These are phyloP conservation scores for Fusarium concolor DNA, from an alignment of 2,329 filamentous ascomycete species.

Conservation along the genomic window DNA sequence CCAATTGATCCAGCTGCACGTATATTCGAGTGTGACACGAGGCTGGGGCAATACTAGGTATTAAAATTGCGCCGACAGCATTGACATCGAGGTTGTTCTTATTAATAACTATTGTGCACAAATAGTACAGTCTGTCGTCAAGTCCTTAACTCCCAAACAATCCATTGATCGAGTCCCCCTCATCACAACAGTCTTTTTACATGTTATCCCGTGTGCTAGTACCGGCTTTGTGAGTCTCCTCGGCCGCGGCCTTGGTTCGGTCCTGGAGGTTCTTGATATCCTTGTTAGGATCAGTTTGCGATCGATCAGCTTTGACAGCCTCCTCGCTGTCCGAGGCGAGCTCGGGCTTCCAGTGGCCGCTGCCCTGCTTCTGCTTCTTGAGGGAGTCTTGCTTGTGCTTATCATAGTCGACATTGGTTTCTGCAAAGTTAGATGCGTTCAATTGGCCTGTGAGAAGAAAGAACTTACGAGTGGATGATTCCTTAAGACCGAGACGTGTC, in stretches of 20 bases:
- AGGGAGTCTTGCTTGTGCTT: slow-evolving; percentile 71
- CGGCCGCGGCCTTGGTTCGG: slow-evolving; percentile 65
- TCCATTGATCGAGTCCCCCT: not conserved
- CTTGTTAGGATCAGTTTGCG: slow-evolving; percentile 47
- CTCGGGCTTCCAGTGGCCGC: slow-evolving; percentile 80
- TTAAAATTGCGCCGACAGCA: not conserved
- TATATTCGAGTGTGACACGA: no score
- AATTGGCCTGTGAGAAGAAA: not conserved
- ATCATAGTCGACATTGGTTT: slow-evolving; percentile 59
- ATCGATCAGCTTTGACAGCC: slow-evolving; percentile 75
- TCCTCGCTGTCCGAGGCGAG: slow-evolving; percentile 85
- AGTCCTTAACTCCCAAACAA: slow-evolving; percentile 17
- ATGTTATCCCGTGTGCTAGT: slow-evolving; percentile 62
- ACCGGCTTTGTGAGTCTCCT: slow-evolving; percentile 59
- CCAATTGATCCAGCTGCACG: no score
- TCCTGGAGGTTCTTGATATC: slow-evolving; percentile 65
- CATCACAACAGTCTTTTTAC: slow-evolving; percentile 45
- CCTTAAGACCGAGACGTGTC: slow-evolving; percentile 50
- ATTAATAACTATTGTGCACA: slow-evolving; percentile 27
- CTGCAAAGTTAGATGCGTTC: slow-evolving; percentile 34
- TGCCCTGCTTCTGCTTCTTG: slow-evolving; percentile 75
- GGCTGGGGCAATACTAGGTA: no score
- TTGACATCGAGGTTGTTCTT: slow-evolving; percentile 6
- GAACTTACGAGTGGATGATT: slow-evolving; percentile 52
- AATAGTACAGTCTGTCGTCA: slow-evolving; percentile 18